Base-by-base conservation (phyloP, 2,329 filamentous ascomycete species). In the Cladophialophora yegresii region DNA sequence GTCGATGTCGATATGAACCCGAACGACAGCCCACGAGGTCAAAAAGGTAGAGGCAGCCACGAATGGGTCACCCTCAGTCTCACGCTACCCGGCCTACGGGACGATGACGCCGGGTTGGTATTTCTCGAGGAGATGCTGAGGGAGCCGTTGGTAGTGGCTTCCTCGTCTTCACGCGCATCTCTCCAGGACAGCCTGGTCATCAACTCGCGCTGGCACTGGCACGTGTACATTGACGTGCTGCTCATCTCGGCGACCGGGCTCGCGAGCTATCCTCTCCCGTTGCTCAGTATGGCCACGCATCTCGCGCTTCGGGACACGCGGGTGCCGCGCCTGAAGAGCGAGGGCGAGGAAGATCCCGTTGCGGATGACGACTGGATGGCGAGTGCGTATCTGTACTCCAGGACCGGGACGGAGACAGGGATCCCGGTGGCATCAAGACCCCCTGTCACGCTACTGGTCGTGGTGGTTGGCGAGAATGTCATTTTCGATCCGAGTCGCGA, bases 331-430 rank as follows among this genome's bases (percentile, higher is more conserved):
- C 83, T 97, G 58, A 91, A 91, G 75, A 97, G 93, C 1, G 90
- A 96, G 76, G 86, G 86, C 63, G 93, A 98, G 78, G 95, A 99
- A 79, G 95, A 99, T 72, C 95, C 95, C 12, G 88, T 97, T 75
- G 99, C 99, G 78, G 90, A 97, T 79, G 95, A 99, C 78, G 95
- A 99, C 80, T 99, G 95, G 95, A 91, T 90, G 69, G 90, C 89
- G 16, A 88, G 92, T 0, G 83, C 86, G 20, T 88, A 87, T 63
- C 81, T 99, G 32, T 99, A 96, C 79, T 84, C 87, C 1, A 83
- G 83, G 40, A 59, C n/a, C n/a, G n/a, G n/a, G n/a, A n/a, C n/a
- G n/a, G n/a, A 69, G 28, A 62, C 6, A 62, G 28, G 51, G 63
- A 26, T 26, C 43, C 64, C 74, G 77, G 13, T 28, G 26, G 26